Base-by-base conservation (phyloP, 306 rosid species). In the Oemleria cerasiformis region DNA sequence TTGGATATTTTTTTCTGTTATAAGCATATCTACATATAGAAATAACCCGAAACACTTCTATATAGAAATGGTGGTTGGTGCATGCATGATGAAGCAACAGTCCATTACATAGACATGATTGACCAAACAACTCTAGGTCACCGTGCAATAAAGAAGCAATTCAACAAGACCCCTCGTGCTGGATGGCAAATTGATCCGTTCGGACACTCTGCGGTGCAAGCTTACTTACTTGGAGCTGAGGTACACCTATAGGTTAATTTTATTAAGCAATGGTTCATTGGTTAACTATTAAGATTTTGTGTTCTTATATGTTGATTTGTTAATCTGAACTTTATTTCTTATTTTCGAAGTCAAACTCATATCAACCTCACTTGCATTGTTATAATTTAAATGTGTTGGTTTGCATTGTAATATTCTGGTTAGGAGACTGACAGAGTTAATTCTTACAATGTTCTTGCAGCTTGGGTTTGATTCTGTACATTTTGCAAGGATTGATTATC, bases 141-240 rank as follows among this genome's bases (percentile, higher is more conserved):
- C 78, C 76, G 68, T 2, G 80, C 85, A 58, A 83, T 93, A 20
- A 93, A 87, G 85, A 66, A 77, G 4, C 79, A 83, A 48, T 90
- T 93, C 81, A 85, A 88, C 58, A 83, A 79, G 51, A 71, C 74
- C 14, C 98, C 98, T 68, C 81, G 80, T 21, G 97, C 91, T 14
- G 98, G 93, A 14, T 90, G 98, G 98, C 96, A 90, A 49, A 93
- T 93, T 74, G 98, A 93, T 65, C 96, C 98, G 1, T 93, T 93
- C 41, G 96, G 98, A 13, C 98, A 93, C 75, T 93, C 98, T 71
- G 84, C 97, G 0, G 94, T 93, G 1, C 98, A 93, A 42, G 98
- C 88, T 54, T 93, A 93, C 82, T 79, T 93, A 11, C 80, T 93
- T 5, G 79, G 87, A 0, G 91, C 97, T 44, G 93, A 90, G 96